Conservation (phyloP, 805 yeast genomes). For the Sungouiella blattae region DNA sequence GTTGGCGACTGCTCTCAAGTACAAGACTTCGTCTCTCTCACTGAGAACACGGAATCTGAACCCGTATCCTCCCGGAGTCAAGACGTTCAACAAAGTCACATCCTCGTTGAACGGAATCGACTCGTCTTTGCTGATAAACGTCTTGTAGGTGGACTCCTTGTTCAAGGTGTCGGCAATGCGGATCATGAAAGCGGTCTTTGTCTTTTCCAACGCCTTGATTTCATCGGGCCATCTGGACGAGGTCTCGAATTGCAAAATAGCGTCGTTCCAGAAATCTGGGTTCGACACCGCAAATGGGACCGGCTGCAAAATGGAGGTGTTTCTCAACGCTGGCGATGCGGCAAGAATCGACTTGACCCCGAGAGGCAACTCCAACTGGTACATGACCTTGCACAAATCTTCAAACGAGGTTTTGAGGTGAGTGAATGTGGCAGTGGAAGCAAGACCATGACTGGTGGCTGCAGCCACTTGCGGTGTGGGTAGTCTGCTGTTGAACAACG, state of each 20-base stretch:
- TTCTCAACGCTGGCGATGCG: conserved; percentile 69
- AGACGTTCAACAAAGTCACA: conserved; percentile 55
- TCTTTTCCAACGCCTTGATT: conserved; percentile 74
- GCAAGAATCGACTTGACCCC: conserved; percentile 69
- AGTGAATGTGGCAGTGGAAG: conserved; percentile 25
- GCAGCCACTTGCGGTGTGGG: conserved; percentile 63
- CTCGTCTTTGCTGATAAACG: conserved; percentile 62
- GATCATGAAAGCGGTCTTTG: conserved; percentile 84
- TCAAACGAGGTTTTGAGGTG: conserved; percentile 44
- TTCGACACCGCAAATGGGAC: conserved; percentile 73
- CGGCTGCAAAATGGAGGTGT: conserved; percentile 73
- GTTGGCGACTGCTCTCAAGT: conserved; percentile 67
- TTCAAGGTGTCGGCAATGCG: conserved; percentile 52
- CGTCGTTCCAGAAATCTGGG: conserved; percentile 78
- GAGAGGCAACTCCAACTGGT: conserved; percentile 58
- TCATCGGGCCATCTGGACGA: conserved; percentile 97
- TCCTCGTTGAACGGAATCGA: conserved; percentile 63
- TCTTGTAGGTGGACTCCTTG: conserved; percentile 50
- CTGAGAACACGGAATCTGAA: conserved; percentile 74
- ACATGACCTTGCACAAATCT: conserved; percentile 44
- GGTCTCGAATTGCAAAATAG: conserved; percentile 81
- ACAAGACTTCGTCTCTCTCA: conserved; percentile 78
- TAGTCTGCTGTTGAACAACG: conserved; percentile 46
- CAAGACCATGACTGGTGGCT: conserved; percentile 49
- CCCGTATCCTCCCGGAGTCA: conserved; percentile 88